Evolutionary conservation across 1,284 basidiomycete genomes (phyloP), one percentile per base, ranked within the genome.

Genomic region (Rhizoctonia solani): DNA sequence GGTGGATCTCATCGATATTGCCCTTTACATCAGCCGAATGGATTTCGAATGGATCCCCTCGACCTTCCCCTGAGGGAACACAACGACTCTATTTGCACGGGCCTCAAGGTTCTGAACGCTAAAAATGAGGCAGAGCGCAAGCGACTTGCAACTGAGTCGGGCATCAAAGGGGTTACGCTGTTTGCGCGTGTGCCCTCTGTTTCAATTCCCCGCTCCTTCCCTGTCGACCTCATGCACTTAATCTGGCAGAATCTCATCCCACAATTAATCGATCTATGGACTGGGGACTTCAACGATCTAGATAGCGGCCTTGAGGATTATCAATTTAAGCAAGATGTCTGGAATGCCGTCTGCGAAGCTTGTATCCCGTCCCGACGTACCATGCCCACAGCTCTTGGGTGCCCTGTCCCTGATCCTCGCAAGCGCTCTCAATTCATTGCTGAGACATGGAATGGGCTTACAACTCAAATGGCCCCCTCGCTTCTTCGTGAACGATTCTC

Each of bases 191-290:
- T 66, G 0, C 34, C 61, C 4, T 19, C 41, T 13, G 13, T 70
- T 23, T 6, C 47, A 5, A 68, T 68, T 41, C 69, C 69, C 0
- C n/a, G 25, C 19, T 69, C 61, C 2, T 71, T 69, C 32, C 69
- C 69, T n/a, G 58, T 54, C 30, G 63, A 69, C 29, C 67, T 69
- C 55, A 70, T 70, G 69, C 69, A 70, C 37, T 30, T 46, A 2
- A 44, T 67, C 2, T 61, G 69, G n/a, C 50, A 70, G 19, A 70
- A 70, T 30, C 16, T 70, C 4, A 27, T 69, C 1, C 61, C 58
- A 9, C 53, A 29, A 21, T 46, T 68, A 3, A 21, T 67, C 5
- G 25, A 41, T 13, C 49, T 69, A 25, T 66, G 58, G 50, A 41
- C 63, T 1, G 19, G 32, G 1, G 32, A 44, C 4, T 46, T 34